Percentiles rank a stretch among this genome's conserved stretches.
Evolutionary conservation across 306 rosid genomes (phyloP).

Genomic region (Trifolium fragiferum): DNA sequence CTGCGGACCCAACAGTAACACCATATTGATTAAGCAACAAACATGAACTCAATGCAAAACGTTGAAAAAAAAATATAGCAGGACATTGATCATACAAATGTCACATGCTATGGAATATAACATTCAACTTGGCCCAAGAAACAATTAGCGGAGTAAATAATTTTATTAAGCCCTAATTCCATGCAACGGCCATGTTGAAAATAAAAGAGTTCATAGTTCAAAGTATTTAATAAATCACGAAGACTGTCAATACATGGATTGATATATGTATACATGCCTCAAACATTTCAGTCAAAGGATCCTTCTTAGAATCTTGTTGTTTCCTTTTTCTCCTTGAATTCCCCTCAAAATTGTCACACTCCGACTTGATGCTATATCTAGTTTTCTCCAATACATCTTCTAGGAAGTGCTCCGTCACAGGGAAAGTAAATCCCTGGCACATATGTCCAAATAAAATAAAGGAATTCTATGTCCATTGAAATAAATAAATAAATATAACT

Average conservation of each 20-base stretch:
- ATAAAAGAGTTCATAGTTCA: conserved; percentile 30
- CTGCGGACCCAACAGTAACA: conserved; percentile 6
- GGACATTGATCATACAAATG: not conserved
- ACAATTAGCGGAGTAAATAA: conserved; percentile 2
- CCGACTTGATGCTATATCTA: conserved; percentile 71
- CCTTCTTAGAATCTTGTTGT: conserved; percentile 86
- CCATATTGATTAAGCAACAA: conserved; percentile 16
- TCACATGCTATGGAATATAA: conserved; percentile 13
- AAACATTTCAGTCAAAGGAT: conserved; percentile 82
- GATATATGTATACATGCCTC: conserved; percentile 63
- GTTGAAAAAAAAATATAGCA: conserved; percentile 1
- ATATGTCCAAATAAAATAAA: conserved; percentile 35
- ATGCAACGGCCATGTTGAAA: conserved; percentile 21
- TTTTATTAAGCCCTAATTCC: conserved; percentile 19
- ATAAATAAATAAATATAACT: conserved; percentile 4
- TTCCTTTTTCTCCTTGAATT: conserved; percentile 81
- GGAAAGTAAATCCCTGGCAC: conserved; percentile 83
- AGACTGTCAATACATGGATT: conserved; percentile 10
- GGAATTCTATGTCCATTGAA: conserved; percentile 16
- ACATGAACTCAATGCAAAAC: conserved; percentile 10
- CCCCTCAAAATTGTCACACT: conserved; percentile 73
- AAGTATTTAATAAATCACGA: conserved; percentile 36
- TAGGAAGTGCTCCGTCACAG: conserved; percentile 80
- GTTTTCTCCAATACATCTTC: conserved; percentile 94
- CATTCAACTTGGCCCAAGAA: conserved; percentile 1